Percentiles rank a stretch among this genome's conserved stretches.
phyloP scores from a whole-genome alignment of 768 basidiomycete species.

The Podaxis sp. region DNA sequence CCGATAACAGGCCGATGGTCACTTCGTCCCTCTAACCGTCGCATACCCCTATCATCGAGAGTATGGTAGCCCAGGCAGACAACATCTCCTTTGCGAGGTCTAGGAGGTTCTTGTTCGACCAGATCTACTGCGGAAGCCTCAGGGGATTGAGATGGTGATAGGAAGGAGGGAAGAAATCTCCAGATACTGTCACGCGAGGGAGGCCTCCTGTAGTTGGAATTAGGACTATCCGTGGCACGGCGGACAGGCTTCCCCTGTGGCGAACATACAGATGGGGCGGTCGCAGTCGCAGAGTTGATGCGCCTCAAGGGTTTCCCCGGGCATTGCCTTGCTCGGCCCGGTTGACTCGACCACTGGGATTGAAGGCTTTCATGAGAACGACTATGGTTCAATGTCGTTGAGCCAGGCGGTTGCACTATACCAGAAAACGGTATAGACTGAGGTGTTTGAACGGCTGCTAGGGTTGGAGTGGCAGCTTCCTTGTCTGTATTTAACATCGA shows the following conservation, averaged over 20 bases:
- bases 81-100: slow-evolving; percentile 63
- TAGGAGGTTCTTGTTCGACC: slow-evolving; percentile 18
- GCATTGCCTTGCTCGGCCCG: not conserved
- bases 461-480: not conserved
- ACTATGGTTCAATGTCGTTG: not conserved
- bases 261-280: not conserved
- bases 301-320: not conserved
- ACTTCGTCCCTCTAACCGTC: slow-evolving; percentile 70
- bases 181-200: slow-evolving; percentile 18
- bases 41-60: slow-evolving; percentile 74
- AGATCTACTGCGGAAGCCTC: slow-evolving; percentile 20
- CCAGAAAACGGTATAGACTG: not conserved
- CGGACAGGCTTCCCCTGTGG: slow-evolving; percentile 15
- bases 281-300: not conserved
- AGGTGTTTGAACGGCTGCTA: not conserved
- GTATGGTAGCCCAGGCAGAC: slow-evolving; percentile 71
- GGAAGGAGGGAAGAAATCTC: slow-evolving; percentile 52
- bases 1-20: slow-evolving; percentile 89
- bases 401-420: not conserved
- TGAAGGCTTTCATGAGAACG: slow-evolving; percentile 6
- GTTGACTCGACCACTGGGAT: not conserved
- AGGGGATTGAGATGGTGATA: slow-evolving; percentile 31
- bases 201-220: slow-evolving; percentile 8
- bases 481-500: not conserved
- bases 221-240: slow-evolving; percentile 16